These are phyloP conservation scores for Cyberlindnera japonica DNA, from an alignment of 805 yeast genomes.

Conservation along the genomic window DNA sequence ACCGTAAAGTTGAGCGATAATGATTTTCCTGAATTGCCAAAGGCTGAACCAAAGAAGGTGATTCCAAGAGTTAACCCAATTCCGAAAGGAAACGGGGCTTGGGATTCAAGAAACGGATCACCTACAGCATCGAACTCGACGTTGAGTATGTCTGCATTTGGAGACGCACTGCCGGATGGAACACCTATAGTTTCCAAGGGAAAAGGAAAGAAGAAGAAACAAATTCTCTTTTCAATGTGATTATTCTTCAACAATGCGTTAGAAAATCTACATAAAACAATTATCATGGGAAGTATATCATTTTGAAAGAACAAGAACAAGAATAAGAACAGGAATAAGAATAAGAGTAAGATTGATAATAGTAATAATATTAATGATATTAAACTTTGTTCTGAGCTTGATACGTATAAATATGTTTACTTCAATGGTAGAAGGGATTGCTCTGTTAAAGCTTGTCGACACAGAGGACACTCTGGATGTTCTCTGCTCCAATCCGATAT, in stretches of 20 bases:
- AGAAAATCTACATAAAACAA: too few species aligned
- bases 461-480: constrained; percentile 85
- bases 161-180: constrained; percentile 22
- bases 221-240: constrained; percentile 50
- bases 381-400: too few species aligned
- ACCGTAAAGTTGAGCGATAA: constrained; percentile 23
- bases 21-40: constrained; percentile 48
- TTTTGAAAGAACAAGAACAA: too few species aligned
- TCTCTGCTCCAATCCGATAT: constrained; percentile 87
- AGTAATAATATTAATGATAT: too few species aligned
- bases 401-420: constrained; percentile 4
- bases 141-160: constrained; percentile 21
- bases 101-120: constrained; percentile 26
- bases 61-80: constrained; percentile 59
- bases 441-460: constrained; percentile 61
- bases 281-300: too few species aligned
- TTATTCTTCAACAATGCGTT: too few species aligned
- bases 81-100: constrained; percentile 34
- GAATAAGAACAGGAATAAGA: too few species aligned
- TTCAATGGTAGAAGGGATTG: constrained; percentile 26
- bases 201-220: constrained; percentile 48
- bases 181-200: constrained; percentile 19
- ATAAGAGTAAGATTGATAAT: too few species aligned
- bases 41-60: constrained; percentile 38
- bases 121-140: constrained; percentile 5